A percentile compares a stretch with the other conserved stretches of the same genome.
phyloP scores from a whole-genome alignment of 2,329 filamentous ascomycete genomes.

The Huntiella omanensis region DNA sequence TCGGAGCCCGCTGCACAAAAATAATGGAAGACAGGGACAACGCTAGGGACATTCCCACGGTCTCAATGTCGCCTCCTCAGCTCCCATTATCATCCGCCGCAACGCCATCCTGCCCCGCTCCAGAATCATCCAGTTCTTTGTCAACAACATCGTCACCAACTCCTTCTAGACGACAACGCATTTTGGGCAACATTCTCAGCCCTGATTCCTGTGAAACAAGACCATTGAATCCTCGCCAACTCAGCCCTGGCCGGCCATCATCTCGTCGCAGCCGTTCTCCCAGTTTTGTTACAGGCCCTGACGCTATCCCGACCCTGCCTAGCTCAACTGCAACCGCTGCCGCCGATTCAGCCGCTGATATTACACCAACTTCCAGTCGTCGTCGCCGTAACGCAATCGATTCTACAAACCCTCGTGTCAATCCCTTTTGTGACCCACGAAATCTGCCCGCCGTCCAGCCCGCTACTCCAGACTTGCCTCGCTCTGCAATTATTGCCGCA shows the following conservation, averaged over 20 bases:
- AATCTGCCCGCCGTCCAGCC: slow-evolving; percentile 11
- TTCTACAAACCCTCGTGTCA: slow-evolving; percentile 9
- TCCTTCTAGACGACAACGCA: slow-evolving; percentile 5
- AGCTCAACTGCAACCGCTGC: not conserved
- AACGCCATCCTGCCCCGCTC: not conserved
- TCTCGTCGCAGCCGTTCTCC: slow-evolving; percentile 9
- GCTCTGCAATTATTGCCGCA: slow-evolving; percentile 13
- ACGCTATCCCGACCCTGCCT: not conserved
- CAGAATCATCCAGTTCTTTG: not conserved
- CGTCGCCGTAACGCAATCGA: slow-evolving; percentile 13
- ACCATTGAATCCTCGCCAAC: slow-evolving; percentile 3
- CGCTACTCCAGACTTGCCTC: slow-evolving; percentile 9
- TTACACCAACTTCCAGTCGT: slow-evolving; percentile 9
- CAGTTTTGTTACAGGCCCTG: slow-evolving; percentile 2
- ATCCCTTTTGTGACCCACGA: slow-evolving; percentile 10
- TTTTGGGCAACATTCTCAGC: slow-evolving; percentile 6
- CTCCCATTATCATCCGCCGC: slow-evolving; percentile 2
- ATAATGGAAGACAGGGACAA: slow-evolving; percentile 11
- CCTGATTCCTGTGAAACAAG: slow-evolving; percentile 5
- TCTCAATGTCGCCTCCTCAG: slow-evolving; percentile 11
- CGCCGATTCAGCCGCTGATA: not conserved
- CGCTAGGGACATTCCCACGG: slow-evolving; percentile 9
- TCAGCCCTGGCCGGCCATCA: slow-evolving; percentile 8
- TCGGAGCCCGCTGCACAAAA: slow-evolving; percentile 9
- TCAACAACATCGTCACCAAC: slow-evolving; percentile 3